Percentiles rank a stretch among this genome's conserved stretches.
phyloP scores from a whole-genome alignment of 306 rosid genomes.

The Hippophae rhamnoides region DNA sequence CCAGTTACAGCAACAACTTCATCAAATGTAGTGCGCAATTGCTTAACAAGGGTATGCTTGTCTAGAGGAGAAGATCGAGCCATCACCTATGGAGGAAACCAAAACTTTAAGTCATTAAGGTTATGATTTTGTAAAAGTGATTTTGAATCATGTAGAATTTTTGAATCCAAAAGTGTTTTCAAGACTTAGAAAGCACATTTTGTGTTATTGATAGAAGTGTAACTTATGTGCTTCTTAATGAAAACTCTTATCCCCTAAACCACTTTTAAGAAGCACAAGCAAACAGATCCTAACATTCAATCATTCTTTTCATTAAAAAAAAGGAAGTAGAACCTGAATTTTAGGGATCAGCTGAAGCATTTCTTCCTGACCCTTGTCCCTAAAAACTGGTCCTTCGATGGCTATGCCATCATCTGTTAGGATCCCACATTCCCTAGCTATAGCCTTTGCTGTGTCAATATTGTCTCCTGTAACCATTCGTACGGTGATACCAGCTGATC shows the following conservation, averaged over 20 bases:
- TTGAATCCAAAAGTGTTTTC: too few species aligned
- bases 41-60: conserved; percentile 83
- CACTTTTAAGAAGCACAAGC: too few species aligned
- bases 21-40: conserved; percentile 69
- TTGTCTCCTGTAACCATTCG: conserved; percentile 98
- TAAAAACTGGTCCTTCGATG: conserved; percentile 89
- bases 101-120: conserved; percentile 16
- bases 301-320: conserved; percentile 5
- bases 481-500: conserved; percentile 88
- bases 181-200: too few species aligned
- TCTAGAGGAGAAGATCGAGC: conserved; percentile 96
- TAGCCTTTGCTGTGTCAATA: conserved; percentile 87
- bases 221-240: too few species aligned
- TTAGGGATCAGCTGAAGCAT: conserved; percentile 67
- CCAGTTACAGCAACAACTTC: conserved; percentile 99
- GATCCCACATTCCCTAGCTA: conserved; percentile 95
- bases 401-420: conserved; percentile 95
- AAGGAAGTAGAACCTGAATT: conserved; percentile 61
- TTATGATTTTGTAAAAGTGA: conserved; percentile 10
- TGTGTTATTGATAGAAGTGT: too few species aligned
- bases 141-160: too few species aligned
- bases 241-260: too few species aligned
- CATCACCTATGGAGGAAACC: conserved; percentile 53
- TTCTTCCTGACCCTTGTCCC: conserved; percentile 71
- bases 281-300: not conserved